Evolutionary conservation across 2,329 filamentous ascomycete genomes (phyloP).

Genomic region (Penicillium paneum): DNA sequence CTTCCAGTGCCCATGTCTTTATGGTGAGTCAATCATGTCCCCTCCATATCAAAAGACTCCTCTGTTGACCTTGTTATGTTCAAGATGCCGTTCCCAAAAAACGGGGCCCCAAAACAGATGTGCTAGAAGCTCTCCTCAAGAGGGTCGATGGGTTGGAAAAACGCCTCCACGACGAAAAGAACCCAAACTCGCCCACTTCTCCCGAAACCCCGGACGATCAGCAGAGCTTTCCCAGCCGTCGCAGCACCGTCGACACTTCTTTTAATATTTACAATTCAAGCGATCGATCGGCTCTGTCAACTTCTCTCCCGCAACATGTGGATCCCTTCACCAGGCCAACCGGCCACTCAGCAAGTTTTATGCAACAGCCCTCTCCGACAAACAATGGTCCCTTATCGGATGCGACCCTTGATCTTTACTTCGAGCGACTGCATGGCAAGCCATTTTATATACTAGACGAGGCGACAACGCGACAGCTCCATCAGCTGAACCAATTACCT

Average conservation of each 20-base stretch:
- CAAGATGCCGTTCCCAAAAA: constrained; percentile 85
- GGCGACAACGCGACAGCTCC: constrained; percentile 65
- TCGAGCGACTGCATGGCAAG: constrained; percentile 73
- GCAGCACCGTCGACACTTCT: constrained; percentile 21
- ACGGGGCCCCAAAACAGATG: constrained; percentile 83
- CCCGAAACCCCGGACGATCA: constrained; percentile 30
- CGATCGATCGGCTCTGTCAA: constrained; percentile 15
- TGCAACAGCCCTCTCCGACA: constrained; percentile 17
- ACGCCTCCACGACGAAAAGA: constrained; percentile 68
- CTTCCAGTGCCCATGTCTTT: constrained; percentile 83
- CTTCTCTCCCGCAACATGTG: constrained; percentile 15
- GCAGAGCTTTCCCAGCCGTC: constrained; percentile 13
- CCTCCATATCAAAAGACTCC: constrained; percentile 35
- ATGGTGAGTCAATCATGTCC: constrained; percentile 58
- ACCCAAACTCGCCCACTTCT: constrained; percentile 42
- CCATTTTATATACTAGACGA: constrained; percentile 81
- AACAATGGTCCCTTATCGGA: constrained; percentile 52
- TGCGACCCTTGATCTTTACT: constrained; percentile 72
- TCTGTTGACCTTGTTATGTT: background rate
- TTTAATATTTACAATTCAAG: constrained; percentile 17
- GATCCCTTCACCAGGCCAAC: constrained; percentile 15
- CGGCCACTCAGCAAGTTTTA: constrained; percentile 12
- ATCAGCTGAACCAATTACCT: constrained; percentile 65
- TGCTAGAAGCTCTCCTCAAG: constrained; percentile 78
- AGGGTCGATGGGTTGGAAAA: constrained; percentile 82